A percentile compares a stretch with the other conserved stretches of the same genome.
Conservation (phyloP, 2,329 filamentous ascomycete genomes). For the Byssoonygena ceratinophila region DNA sequence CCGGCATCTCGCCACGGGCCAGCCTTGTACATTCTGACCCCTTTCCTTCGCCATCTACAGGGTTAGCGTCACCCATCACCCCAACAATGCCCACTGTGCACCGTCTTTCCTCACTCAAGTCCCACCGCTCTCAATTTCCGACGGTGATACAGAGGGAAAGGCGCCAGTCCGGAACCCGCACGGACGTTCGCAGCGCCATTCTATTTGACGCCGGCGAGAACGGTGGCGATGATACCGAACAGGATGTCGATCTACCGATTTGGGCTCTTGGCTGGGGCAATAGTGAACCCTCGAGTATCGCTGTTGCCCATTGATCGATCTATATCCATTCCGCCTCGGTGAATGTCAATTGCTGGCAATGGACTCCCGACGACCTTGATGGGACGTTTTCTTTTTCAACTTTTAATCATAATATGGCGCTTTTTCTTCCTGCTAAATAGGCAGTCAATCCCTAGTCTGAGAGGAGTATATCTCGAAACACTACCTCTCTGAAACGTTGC, state of each 20-base stretch:
- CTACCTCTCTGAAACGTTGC: not conserved
- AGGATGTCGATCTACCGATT: slow-evolving; percentile 43
- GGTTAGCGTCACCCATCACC: slow-evolving; percentile 14
- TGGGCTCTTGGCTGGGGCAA: slow-evolving; percentile 34
- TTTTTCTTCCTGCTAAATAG: not conserved
- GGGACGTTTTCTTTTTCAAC: slow-evolving; percentile 9
- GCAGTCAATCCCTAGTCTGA: not conserved
- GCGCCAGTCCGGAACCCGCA: slow-evolving; percentile 33
- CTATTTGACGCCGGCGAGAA: slow-evolving; percentile 37
- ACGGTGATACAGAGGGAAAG: slow-evolving; percentile 25
- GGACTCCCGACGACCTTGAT: not conserved
- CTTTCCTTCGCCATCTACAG: slow-evolving; percentile 33
- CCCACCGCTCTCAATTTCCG: slow-evolving; percentile 23
- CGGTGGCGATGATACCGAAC: slow-evolving; percentile 28
- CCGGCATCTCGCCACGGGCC: slow-evolving; percentile 24
- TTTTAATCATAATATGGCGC: slow-evolving; percentile 1
- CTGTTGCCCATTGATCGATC: slow-evolving; percentile 28
- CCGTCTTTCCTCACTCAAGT: slow-evolving; percentile 27
- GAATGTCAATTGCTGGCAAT: not conserved
- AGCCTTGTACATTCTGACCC: slow-evolving; percentile 32
- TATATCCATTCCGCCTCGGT: not conserved
- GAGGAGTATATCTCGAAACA: not conserved
- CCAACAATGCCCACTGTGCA: slow-evolving; percentile 25
- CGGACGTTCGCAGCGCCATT: slow-evolving; percentile 39
- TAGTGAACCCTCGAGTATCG: slow-evolving; percentile 33